Conservation (phyloP, 2,329 filamentous ascomycete genomes). For the Colletotrichum sp. region DNA sequence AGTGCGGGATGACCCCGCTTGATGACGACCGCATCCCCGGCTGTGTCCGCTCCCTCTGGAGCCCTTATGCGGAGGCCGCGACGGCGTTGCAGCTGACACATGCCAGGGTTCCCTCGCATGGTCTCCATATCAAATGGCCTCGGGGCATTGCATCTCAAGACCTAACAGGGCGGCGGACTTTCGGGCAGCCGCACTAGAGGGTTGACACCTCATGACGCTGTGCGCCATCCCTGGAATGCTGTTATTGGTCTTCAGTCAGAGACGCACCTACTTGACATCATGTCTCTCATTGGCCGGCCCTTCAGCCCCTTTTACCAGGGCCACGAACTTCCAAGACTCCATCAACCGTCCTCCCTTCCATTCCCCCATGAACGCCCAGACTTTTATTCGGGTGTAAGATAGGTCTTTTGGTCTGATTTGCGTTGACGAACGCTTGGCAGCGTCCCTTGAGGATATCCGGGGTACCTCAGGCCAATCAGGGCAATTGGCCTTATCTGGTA, state of each 20-base stretch:
- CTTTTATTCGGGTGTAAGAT: background rate
- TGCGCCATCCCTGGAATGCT: background rate
- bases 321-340: background rate
- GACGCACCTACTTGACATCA: background rate
- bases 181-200: background rate
- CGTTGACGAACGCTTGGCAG: background rate
- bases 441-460: background rate
- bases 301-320: background rate
- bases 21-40: slow-evolving; percentile 14
- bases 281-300: background rate
- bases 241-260: background rate
- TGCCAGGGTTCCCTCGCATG: background rate
- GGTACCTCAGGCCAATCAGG: background rate
- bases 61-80: background rate
- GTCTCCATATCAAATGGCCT: background rate
- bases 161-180: background rate
- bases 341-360: background rate
- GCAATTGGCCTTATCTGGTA: slow-evolving; percentile 1
- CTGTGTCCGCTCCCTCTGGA: background rate
- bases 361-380: background rate
- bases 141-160: background rate
- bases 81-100: background rate
- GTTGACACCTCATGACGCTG: background rate
- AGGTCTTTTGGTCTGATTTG: background rate
- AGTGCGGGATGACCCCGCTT: slow-evolving; percentile 16